Conservation (phyloP, 192 early-diverging fungal species). For the Lunasporangiospora selenospora region DNA sequence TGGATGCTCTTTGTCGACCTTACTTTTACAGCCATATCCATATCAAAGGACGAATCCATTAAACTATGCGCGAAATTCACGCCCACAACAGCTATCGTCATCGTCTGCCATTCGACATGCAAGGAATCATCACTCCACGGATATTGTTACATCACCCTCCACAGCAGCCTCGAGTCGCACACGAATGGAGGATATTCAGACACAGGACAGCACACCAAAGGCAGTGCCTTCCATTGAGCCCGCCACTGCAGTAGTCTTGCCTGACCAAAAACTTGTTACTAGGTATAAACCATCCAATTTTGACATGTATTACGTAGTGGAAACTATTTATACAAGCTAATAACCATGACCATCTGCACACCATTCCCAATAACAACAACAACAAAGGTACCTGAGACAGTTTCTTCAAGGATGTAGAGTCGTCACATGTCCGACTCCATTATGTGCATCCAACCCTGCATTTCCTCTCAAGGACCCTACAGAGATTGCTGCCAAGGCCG, state of each 20-base stretch:
- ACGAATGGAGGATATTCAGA: not conserved
- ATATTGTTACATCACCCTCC: not conserved
- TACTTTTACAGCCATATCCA: slow-evolving; percentile 19
- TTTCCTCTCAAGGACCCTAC: slow-evolving; percentile 27
- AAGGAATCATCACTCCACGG: slow-evolving; percentile 23
- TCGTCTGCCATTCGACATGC: slow-evolving; percentile 35
- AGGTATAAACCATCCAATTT: slow-evolving; percentile 2
- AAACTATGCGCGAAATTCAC: slow-evolving; percentile 1
- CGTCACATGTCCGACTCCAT: slow-evolving; percentile 10
- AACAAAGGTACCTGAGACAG: slow-evolving; percentile 31
- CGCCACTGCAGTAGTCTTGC: not conserved
- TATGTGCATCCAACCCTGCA: slow-evolving; percentile 28
- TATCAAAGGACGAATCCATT: slow-evolving; percentile 28
- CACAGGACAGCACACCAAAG: not conserved
- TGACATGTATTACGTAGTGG: not conserved
- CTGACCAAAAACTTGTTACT: slow-evolving; percentile 21
- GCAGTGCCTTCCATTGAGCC: too few relatives aligned
- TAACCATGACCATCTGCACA: not conserved
- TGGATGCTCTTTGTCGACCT: not conserved
- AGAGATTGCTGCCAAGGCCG: slow-evolving; percentile 31
- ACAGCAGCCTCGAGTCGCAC: not conserved
- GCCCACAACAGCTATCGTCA: slow-evolving; percentile 12
- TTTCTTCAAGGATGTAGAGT: slow-evolving; percentile 38
- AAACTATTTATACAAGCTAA: not conserved
- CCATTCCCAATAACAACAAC: not conserved